These are phyloP conservation scores for Monilinia polystroma DNA, from an alignment of 2,329 filamentous ascomycete species.

Conservation along the genomic window DNA sequence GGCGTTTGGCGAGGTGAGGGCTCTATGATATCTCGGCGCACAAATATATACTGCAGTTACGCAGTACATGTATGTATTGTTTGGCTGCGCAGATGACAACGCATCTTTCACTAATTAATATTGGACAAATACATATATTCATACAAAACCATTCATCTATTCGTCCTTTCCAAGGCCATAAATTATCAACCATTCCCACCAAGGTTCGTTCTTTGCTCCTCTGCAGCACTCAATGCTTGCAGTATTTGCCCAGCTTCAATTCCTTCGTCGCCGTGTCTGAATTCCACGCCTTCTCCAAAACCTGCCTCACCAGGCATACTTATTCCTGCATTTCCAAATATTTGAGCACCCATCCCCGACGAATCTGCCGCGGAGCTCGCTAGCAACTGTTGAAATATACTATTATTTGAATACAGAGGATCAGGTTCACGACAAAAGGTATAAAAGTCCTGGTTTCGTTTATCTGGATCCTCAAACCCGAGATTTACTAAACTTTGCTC, in stretches of 20 bases:
- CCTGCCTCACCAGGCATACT: constrained; percentile 15
- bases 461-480: constrained; percentile 40
- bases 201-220: constrained; percentile 27
- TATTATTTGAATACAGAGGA: constrained; percentile 36
- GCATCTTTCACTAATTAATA: background rate
- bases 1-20: background rate
- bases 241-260: constrained; percentile 40
- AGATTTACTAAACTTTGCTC: constrained; percentile 41
- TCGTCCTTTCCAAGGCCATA: background rate
- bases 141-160: background rate
- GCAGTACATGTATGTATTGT: background rate
- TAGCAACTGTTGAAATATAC: constrained; percentile 38
- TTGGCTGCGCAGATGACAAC: background rate
- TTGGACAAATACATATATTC: background rate
- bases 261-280: constrained; percentile 35
- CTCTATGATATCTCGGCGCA: background rate
- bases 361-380: constrained; percentile 36
- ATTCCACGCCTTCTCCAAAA: constrained; percentile 21
- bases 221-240: constrained; percentile 37
- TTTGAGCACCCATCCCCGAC: constrained; percentile 28
- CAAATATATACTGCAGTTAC: background rate
- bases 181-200: constrained; percentile 13
- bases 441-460: constrained; percentile 41
- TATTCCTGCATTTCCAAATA: constrained; percentile 27
- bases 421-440: constrained; percentile 39